Base-by-base conservation (phyloP, 129 eudicot genomes). In the Scalesia atractyloides region DNA sequence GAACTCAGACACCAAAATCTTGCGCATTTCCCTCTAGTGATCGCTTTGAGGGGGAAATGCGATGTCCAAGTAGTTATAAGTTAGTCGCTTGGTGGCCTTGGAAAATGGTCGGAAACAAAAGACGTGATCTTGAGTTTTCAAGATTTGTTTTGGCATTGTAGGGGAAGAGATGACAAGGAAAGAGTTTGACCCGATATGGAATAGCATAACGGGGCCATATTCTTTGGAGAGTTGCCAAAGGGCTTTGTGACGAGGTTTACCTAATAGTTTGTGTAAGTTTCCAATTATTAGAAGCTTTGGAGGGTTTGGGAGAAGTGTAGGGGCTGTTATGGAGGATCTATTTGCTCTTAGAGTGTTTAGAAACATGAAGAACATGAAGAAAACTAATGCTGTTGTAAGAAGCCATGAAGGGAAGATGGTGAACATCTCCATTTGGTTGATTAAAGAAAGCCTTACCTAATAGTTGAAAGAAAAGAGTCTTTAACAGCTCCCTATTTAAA, bases 41-140 rank as follows among this genome's bases (percentile, higher is more conserved):
- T 18, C 7, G 33, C 2, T 18, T 3, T 47, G 33, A 30, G 77
- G 70, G 2, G 77, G 61, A 20, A 73, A 73, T 0, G 77, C 69
- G 7, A 73, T 33, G 61, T 74, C 79, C 43, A 19, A 7, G 30
- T 9, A 19, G 30, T 74, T 65, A 46, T 74, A 74, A 1, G 79
- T 64, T 14, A 74, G 65, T 10, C 43, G 11, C 24, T 74, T 74
- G 11, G 53, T 19, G 33, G 30, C 56, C 3, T 64, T 20, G 10
- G 24, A 74, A 17, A n/a, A 1, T 19, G 53, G 37, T 3, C 79
- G 64, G 5, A 65, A 33, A 50, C 72, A 64, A 53, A 39, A 65
- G 4, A 64, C 10, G 46, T 74, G 79, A 74, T 74, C 79, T 1
- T 74, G 73, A 0, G 65, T 74, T 74, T 74, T 64, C 2, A 74